Percentiles rank a stretch among this genome's conserved stretches.
Evolutionary conservation across 2,329 filamentous ascomycete genomes (phyloP).

Genomic region (Alternaria ethzedia): DNA sequence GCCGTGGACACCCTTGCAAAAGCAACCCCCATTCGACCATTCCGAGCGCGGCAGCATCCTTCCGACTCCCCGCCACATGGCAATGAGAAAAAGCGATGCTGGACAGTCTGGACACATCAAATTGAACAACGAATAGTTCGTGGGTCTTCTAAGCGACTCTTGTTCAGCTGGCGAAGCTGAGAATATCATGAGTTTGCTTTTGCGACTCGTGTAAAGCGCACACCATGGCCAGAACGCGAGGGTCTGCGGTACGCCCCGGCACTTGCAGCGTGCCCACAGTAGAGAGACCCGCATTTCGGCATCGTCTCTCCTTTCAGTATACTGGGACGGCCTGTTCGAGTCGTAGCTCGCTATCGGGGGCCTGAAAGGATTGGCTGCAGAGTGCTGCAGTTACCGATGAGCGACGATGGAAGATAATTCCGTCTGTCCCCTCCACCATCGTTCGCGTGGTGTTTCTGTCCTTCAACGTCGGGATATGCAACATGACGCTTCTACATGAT

Average conservation of each 20-base stretch:
- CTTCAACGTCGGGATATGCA: neutral
- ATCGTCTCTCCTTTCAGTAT: neutral
- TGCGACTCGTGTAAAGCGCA: neutral
- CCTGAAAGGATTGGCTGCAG: neutral
- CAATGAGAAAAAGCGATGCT: neutral
- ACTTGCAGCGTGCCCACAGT: neutral
- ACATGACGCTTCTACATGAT: conserved; percentile 7
- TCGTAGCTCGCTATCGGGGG: neutral
- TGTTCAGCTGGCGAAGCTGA: neutral
- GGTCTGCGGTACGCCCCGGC: neutral
- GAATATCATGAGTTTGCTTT: neutral
- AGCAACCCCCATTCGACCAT: neutral
- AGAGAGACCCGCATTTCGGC: neutral
- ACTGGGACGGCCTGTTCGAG: neutral
- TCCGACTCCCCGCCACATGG: neutral
- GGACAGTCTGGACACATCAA: neutral
- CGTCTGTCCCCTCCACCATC: neutral
- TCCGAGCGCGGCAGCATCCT: neutral
- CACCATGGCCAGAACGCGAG: neutral
- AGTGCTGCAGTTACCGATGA: neutral
- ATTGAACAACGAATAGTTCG: neutral
- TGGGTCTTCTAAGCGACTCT: neutral
- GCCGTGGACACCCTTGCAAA: neutral
- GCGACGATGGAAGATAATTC: neutral
- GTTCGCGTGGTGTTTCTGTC: neutral